A percentile compares a stretch with the other conserved stretches of the same genome.
These are phyloP conservation scores for Dianthus caryophyllus DNA, from an alignment of 148 eudicot genomes.

Conservation along the genomic window DNA sequence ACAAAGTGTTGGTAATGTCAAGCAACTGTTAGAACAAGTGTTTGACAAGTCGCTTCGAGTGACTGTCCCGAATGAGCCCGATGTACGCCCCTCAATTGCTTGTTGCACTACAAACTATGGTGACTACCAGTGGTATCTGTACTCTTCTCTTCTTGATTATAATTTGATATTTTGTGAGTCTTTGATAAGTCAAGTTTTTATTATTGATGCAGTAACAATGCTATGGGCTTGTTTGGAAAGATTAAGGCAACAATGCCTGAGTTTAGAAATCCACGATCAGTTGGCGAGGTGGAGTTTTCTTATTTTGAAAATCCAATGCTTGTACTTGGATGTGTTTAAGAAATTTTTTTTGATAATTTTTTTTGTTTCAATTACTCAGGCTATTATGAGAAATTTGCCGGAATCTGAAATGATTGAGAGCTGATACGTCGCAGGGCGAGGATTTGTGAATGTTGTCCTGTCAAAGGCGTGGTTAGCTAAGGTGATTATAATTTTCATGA, in stretches of 20 bases:
- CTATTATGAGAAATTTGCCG: conserved; percentile 72
- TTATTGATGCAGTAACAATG: conserved; percentile 68
- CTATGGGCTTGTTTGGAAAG: conserved; percentile 76
- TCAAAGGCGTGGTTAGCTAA: conserved; percentile 78
- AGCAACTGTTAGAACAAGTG: conserved; percentile 45
- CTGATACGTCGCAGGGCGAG: conserved; percentile 75
- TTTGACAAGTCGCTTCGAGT: conserved; percentile 55
- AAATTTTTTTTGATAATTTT: too few species aligned
- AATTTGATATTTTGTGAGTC: too few species aligned
- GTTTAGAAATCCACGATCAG: conserved; percentile 58
- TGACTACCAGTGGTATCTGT: conserved; percentile 84
- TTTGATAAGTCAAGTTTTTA: not conserved
- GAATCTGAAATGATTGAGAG: conserved; percentile 69
- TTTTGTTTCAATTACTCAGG: too few species aligned
- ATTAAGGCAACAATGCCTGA: conserved; percentile 59
- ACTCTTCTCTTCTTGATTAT: not conserved
- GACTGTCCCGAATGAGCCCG: conserved; percentile 59
- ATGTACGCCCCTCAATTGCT: conserved; percentile 60
- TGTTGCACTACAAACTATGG: conserved; percentile 62
- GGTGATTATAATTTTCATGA: conserved; percentile 37
- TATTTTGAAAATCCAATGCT: not conserved
- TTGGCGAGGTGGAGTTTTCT: conserved; percentile 47
- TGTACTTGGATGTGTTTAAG: not conserved
- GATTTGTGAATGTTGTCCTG: conserved; percentile 58
- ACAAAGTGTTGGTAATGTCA: conserved; percentile 49